A percentile compares a stretch with the other conserved stretches of the same genome.
These are phyloP conservation scores for Pyricularia sp. DNA, from an alignment of 2,329 filamentous ascomycete genomes.

Conservation along the genomic window DNA sequence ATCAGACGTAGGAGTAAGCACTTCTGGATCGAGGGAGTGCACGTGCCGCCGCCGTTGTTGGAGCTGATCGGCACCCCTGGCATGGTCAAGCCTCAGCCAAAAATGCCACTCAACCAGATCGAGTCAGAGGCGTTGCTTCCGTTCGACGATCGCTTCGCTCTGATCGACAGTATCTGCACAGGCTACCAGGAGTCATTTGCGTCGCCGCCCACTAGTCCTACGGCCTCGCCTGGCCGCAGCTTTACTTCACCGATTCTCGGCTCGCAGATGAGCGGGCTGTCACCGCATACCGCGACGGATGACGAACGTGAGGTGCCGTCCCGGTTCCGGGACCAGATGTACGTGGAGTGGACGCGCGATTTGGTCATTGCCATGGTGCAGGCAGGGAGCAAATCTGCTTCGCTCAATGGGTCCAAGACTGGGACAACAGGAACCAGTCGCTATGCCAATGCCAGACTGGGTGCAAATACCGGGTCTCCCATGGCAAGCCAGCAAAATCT, in stretches of 20 bases:
- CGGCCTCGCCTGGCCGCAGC: constrained; percentile 57
- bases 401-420: constrained; percentile 64
- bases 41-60: constrained; percentile 57
- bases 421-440: constrained; percentile 42
- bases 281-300: constrained; percentile 16
- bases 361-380: constrained; percentile 58
- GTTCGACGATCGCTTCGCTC: constrained; percentile 62
- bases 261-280: constrained; percentile 26
- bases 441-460: constrained; percentile 17
- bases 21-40: constrained; percentile 70
- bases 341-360: constrained; percentile 73
- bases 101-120: constrained; percentile 41
- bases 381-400: constrained; percentile 61
- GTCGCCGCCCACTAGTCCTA: constrained; percentile 62
- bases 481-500: constrained; percentile 40
- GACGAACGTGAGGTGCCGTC: constrained; percentile 50
- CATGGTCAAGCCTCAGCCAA: constrained; percentile 29
- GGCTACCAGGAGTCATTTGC: constrained; percentile 52
- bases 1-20: constrained; percentile 60
- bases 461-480: constrained; percentile 29
- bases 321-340: constrained; percentile 64
- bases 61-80: constrained; percentile 50
- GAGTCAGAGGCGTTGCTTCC: constrained; percentile 59
- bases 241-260: constrained; percentile 54
- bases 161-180: constrained; percentile 66